Percentiles rank a stretch among this genome's conserved stretches.
phyloP scores from a whole-genome alignment of 2,329 filamentous ascomycete genomes.

The Aspergillus quadricinctus region DNA sequence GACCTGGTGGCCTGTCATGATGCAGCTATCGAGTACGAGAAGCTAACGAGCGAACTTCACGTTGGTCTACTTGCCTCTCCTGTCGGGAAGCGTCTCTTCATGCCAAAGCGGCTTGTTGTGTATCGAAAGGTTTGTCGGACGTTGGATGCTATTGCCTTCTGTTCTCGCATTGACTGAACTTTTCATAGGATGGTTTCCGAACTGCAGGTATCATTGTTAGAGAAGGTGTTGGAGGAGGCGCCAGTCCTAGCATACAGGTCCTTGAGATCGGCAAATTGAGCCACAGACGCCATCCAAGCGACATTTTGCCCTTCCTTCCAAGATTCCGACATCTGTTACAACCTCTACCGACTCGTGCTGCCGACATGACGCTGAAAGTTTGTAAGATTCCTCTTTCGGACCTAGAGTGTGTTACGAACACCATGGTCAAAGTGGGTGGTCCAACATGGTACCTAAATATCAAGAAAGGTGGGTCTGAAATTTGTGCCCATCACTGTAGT shows the following conservation, averaged over 20 bases:
- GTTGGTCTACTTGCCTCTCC: constrained; percentile 72
- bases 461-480: constrained; percentile 40
- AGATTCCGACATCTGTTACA: constrained; percentile 65
- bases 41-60: constrained; percentile 77
- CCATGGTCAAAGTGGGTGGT: constrained; percentile 51
- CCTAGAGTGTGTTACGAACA: constrained; percentile 78
- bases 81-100: constrained; percentile 74
- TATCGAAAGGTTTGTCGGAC: constrained; percentile 58
- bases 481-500: background rate
- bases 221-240: constrained; percentile 66
- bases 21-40: constrained; percentile 73
- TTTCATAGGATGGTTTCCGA: constrained; percentile 65
- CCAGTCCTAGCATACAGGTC: constrained; percentile 67
- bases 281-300: constrained; percentile 70
- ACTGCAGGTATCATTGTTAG: constrained; percentile 75
- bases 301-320: constrained; percentile 78
- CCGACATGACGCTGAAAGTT: constrained; percentile 64
- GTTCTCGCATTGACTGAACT: constrained; percentile 15
- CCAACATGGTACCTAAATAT: constrained; percentile 46
- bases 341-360: constrained; percentile 61
- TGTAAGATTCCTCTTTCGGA: constrained; percentile 69
- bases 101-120: constrained; percentile 70
- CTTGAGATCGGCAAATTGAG: constrained; percentile 70
- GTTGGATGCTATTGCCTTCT: background rate
- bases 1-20: constrained; percentile 78